A percentile compares a stretch with the other conserved stretches of the same genome.
These are phyloP conservation scores for Teratosphaeria destructans DNA, from an alignment of 2,329 filamentous ascomycete genomes.

Conservation along the genomic window DNA sequence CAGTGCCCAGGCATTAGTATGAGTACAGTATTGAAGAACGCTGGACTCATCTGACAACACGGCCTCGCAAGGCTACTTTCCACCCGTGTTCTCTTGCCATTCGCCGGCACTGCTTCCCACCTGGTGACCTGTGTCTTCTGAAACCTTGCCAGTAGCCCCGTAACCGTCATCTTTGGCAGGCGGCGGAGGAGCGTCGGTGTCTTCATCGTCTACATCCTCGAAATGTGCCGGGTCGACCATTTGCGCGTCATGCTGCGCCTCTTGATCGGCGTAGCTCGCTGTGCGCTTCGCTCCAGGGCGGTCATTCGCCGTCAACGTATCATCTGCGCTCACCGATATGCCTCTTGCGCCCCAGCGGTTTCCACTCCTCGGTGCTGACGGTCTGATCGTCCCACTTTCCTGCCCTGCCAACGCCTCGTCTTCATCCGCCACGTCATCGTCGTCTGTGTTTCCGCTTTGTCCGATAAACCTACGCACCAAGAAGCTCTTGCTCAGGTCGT, in stretches of 20 bases:
- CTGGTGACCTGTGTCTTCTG: neutral
- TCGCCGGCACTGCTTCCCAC: slow-evolving; percentile 20
- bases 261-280: slow-evolving; percentile 1
- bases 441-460: slow-evolving; percentile 29
- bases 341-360: slow-evolving; percentile 47
- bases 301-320: slow-evolving; percentile 32
- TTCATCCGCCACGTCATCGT: slow-evolving; percentile 53
- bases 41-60: neutral
- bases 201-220: slow-evolving; percentile 36
- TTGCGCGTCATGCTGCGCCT: slow-evolving; percentile 18
- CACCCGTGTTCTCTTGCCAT: slow-evolving; percentile 14
- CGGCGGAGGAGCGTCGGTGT: slow-evolving; percentile 24
- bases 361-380: slow-evolving; percentile 10
- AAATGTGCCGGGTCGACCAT: slow-evolving; percentile 38
- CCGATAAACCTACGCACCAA: slow-evolving; percentile 70
- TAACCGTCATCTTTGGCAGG: slow-evolving; percentile 15
- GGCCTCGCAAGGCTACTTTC: neutral
- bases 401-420: slow-evolving; percentile 39
- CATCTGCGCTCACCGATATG: slow-evolving; percentile 51
- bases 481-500: slow-evolving; percentile 79
- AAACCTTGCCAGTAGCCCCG: neutral
- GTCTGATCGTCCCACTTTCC: slow-evolving; percentile 22
- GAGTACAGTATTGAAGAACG: neutral
- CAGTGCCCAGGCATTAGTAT: neutral
- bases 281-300: neutral